Conservation (phyloP, 345 rosid species). For the Brassica carinata region DNA sequence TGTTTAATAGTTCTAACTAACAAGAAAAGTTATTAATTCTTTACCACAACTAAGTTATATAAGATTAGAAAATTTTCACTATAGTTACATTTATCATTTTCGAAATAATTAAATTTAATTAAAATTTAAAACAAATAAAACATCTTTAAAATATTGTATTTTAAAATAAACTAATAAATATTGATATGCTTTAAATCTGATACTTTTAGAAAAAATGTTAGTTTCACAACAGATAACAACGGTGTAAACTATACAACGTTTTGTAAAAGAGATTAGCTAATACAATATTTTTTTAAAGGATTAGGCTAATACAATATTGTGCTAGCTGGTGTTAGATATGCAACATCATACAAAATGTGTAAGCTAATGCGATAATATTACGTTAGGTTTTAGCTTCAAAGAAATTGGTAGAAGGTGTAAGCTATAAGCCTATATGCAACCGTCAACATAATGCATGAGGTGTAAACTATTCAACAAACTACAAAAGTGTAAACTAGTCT, state of each 20-base stretch:
- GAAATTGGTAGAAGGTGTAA: too few species aligned
- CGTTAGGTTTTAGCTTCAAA: too few species aligned
- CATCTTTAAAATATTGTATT: too few species aligned
- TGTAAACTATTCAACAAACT: neutral
- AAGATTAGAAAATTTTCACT: neutral
- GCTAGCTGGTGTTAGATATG: too few species aligned
- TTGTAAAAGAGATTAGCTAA: neutral
- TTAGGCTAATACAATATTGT: too few species aligned
- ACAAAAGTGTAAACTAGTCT: neutral
- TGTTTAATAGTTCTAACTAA: neutral
- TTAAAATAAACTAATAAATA: too few species aligned
- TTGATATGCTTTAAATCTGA: neutral
- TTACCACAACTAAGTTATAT: neutral
- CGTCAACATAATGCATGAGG: neutral
- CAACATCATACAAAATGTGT: neutral
- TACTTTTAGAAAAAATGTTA: neutral
- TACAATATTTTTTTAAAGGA: too few species aligned
- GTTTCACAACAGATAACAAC: neutral
- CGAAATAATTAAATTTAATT: neutral
- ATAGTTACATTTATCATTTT: neutral
- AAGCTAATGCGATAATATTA: too few species aligned
- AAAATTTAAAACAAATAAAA: neutral
- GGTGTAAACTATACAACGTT: neutral
- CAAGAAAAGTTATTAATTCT: neutral
- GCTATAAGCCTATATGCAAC: too few species aligned